Evolutionary conservation across 441 rosid species (phyloP), one percentile per base, ranked within the genome.

Genomic region (Eutrema salsugineum): DNA sequence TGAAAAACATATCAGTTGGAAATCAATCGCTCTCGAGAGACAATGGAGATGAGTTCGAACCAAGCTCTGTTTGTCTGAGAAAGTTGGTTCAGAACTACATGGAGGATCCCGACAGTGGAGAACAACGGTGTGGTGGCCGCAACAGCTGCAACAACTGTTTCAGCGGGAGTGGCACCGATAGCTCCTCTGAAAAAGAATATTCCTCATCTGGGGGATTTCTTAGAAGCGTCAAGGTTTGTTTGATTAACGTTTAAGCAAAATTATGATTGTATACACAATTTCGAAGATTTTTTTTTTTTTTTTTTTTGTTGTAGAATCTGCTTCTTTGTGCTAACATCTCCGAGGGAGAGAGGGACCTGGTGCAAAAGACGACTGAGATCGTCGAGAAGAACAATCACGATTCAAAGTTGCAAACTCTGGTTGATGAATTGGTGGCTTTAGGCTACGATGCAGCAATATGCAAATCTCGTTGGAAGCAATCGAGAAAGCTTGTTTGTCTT

Each of bases 391-490:
- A 83, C 66, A 78, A 86, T 71, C 78, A 82, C 30, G 79, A 83
- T 19, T n/a, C 70, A 51, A 70, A 57, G 75, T 57, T 83, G 77
- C 80, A 78, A 70, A 67, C 65, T 12, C 82, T 87, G 19, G 64
- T 70, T 1, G 88, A 81, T 51, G 89, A 76, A 38, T 66, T 93
- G 57, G 42, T 68, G 47, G 77, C 79, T 47, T 76, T 87, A 6
- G 97, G 94, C 49, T 88, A 91, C 36, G 88, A 87, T 67, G 86
- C 91, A 38, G 80, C 91, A 0, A 76, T 88, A 65, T 91, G 96
- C 84, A 91, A 78, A 77, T 85, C 91, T 70, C 75, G 72, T 32
- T 85, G 93, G 91, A 87, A 85, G 60, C 83, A 82, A 77, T 63
- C 87, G 8, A 46, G 22, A 28, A 33, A 12, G 3, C 47, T 77